Conservation (phyloP, 2,329 filamentous ascomycete genomes). For the Pyricularia sp. region DNA sequence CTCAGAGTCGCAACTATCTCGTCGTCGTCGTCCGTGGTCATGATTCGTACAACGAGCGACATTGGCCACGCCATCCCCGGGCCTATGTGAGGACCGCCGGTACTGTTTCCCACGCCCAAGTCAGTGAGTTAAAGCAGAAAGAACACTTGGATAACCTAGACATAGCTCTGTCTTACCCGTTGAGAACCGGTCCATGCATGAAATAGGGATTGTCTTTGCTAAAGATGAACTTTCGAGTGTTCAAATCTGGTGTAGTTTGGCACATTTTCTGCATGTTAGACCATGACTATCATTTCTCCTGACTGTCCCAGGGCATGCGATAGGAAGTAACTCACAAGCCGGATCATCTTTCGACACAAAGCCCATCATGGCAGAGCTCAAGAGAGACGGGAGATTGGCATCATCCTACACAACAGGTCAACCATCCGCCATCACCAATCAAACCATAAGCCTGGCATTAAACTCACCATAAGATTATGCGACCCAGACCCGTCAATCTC, state of each 20-base stretch:
- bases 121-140: neutral
- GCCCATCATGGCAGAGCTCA: slow-evolving; percentile 50
- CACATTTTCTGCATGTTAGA: neutral
- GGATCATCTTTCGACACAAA: slow-evolving; percentile 44
- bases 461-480: slow-evolving; percentile 39
- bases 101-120: slow-evolving; percentile 1
- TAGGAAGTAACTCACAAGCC: slow-evolving; percentile 1
- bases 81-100: slow-evolving; percentile 18
- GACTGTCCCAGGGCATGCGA: neutral
- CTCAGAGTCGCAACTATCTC: slow-evolving; percentile 46
- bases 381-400: slow-evolving; percentile 54
- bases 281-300: neutral
- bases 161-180: slow-evolving; percentile 12
- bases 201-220: slow-evolving; percentile 63
- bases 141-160: neutral
- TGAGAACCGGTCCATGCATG: slow-evolving; percentile 40
- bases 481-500: slow-evolving; percentile 65
- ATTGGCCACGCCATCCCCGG: slow-evolving; percentile 64
- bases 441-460: too few relatives aligned
- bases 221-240: slow-evolving; percentile 36
- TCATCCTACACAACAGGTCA: slow-evolving; percentile 32
- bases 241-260: slow-evolving; percentile 36
- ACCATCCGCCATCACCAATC: neutral
- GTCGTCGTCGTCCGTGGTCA: slow-evolving; percentile 51
- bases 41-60: slow-evolving; percentile 56